These are phyloP conservation scores for Lolium rigidum DNA, from an alignment of 176 grass and related monocot species.

Conservation along the genomic window DNA sequence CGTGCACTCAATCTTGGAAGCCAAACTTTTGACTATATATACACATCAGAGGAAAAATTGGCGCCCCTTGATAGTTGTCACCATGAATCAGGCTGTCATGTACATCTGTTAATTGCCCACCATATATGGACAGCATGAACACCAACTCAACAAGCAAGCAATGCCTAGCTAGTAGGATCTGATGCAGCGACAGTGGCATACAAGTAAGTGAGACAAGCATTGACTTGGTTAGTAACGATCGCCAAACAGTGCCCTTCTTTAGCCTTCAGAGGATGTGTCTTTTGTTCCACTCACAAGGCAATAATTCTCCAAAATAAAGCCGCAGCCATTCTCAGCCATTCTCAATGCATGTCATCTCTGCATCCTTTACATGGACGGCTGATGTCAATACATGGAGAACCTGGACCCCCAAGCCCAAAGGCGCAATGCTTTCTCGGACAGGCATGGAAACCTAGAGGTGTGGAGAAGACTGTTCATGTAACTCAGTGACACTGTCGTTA, in stretches of 20 bases:
- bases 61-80: too few relatives aligned
- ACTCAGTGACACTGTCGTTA: slow-evolving; percentile 13
- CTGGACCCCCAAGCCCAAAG: slow-evolving; percentile 23
- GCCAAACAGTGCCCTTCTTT: background rate
- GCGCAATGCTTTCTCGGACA: slow-evolving; percentile 21
- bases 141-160: background rate
- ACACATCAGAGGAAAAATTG: too few relatives aligned
- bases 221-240: background rate
- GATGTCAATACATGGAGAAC: slow-evolving; percentile 23
- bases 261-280: background rate
- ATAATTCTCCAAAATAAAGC: slow-evolving; percentile 18
- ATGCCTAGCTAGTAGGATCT: background rate
- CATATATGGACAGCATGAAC: background rate
- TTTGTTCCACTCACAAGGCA: slow-evolving; percentile 33
- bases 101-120: background rate
- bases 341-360: slow-evolving; percentile 12
- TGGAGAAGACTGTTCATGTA: slow-evolving; percentile 4
- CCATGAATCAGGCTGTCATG: too few relatives aligned
- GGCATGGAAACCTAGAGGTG: slow-evolving; percentile 8
- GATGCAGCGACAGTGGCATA: background rate
- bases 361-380: slow-evolving; percentile 5
- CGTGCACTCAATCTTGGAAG: too few relatives aligned
- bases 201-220: background rate
- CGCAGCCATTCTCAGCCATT: slow-evolving; percentile 3
- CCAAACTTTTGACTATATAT: too few relatives aligned